Evolutionary conservation across 1,284 basidiomycete genomes (phyloP), one percentile per base, ranked within the genome.

Genomic region (Ceratobasidium sp.): DNA sequence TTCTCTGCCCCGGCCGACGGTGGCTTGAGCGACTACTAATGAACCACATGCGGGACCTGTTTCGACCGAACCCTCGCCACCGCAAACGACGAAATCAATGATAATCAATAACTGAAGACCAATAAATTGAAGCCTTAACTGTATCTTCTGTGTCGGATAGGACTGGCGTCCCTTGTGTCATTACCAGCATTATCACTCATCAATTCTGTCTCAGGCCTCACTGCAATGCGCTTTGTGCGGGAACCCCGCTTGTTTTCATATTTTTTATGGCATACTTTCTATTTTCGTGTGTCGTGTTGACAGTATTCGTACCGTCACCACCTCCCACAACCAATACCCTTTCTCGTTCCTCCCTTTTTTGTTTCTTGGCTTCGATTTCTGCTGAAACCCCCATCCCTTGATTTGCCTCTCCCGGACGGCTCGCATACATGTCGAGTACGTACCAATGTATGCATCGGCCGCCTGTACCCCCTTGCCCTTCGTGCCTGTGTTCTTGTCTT

Each of bases 111-210:
- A 40, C 13, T 67, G 62, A 67, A 67, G 54, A 29, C 45, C 34
- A 54, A 67, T 43, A 17, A 67, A 54, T 4, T 67, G 62, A 67
- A 65, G 50, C 53, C 32, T 27, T 22, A 54, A 45, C 22, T 53
- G 27, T 67, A 29, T 67, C 49, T 53, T 52, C 62, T 54, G 22
- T 31, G 35, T 53, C 52, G 38, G 56, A 67, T 67, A 67, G 62
- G 62, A 67, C 62, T 67, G 62, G 62, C 62, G 62, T 67, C 62
- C 62, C 53, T 50, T 67, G 62, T 64, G 60, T 64, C 60, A 64
- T 64, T 64, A 64, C 49, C 60, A 52, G 45, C 60, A 64, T 64
- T 64, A 40, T 54, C 60, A 54, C 55, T 67, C 62, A 67, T 67
- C 62, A 49, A 67, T 45, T 50, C 40, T 53, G 60, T 42, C 54